These are phyloP conservation scores for Verbascum thapsus DNA, from an alignment of 257 asterid species.

Conservation along the genomic window DNA sequence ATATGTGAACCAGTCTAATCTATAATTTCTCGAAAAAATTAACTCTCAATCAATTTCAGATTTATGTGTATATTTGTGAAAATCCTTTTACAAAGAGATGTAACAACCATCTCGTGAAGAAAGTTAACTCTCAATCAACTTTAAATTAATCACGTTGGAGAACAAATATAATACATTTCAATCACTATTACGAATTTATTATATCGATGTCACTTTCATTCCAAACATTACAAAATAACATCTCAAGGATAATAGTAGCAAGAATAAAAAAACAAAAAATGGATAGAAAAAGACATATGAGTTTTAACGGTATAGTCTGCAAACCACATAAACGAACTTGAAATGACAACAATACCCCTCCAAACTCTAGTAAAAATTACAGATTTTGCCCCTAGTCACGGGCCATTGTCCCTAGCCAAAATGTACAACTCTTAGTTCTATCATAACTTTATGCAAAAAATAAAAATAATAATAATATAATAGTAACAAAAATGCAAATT, in stretches of 20 bases:
- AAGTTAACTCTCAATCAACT: too few relatives aligned
- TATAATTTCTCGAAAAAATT: too few relatives aligned
- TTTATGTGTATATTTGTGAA: too few relatives aligned
- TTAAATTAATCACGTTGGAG: too few relatives aligned
- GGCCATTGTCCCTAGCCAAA: constrained; percentile 51
- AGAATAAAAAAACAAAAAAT: not conserved
- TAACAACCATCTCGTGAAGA: too few relatives aligned
- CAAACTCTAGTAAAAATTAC: constrained; percentile 20
- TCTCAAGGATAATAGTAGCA: constrained; percentile 34
- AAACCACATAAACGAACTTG: constrained; percentile 22
- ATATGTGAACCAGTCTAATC: too few relatives aligned
- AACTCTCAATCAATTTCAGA: too few relatives aligned
- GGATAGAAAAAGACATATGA: constrained; percentile 22
- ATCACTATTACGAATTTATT: not conserved
- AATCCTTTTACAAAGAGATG: too few relatives aligned
- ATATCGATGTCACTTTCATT: constrained; percentile 27
- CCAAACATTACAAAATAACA: constrained; percentile 26
- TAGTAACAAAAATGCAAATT: constrained; percentile 18
- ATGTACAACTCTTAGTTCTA: constrained; percentile 38
- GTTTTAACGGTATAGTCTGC: constrained; percentile 22
- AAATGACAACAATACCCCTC: constrained; percentile 24
- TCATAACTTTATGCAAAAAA: constrained; percentile 14
- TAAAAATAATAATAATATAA: not conserved
- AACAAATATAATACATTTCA: too few relatives aligned
- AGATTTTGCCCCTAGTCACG: constrained; percentile 53